Percentiles rank a stretch among this genome's conserved stretches.
phyloP scores from a whole-genome alignment of 1,284 basidiomycete species.

The Ganoderma resinaceum region DNA sequence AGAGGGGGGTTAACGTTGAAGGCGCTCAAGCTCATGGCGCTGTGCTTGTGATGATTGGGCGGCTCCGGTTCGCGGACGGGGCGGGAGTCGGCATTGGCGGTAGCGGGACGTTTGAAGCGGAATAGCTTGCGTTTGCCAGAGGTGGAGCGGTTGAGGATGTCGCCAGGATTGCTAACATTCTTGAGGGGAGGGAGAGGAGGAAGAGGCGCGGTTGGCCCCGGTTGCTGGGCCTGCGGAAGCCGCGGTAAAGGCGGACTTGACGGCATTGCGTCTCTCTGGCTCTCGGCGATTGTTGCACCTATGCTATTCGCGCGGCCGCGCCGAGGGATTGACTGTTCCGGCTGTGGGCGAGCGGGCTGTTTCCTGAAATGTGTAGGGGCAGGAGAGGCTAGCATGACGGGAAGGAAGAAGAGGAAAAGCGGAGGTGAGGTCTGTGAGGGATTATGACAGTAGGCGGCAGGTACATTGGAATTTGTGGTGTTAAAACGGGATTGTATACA shows the following conservation, averaged over 20 bases:
- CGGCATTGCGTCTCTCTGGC: conserved; percentile 5
- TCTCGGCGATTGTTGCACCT: conserved; percentile 9
- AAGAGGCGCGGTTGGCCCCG: conserved; percentile 2
- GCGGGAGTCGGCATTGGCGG: conserved; percentile 24
- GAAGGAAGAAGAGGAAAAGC: conserved; percentile 11
- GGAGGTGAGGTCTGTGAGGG: neutral
- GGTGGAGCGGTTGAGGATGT: conserved; percentile 17
- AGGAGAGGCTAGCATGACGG: conserved; percentile 27
- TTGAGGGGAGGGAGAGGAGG: conserved; percentile 18
- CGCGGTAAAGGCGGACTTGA: conserved; percentile 7
- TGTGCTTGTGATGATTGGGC: conserved; percentile 1
- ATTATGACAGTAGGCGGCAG: conserved; percentile 6
- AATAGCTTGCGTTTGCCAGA: conserved; percentile 30
- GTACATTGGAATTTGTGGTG: conserved; percentile 20
- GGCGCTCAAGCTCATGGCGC: conserved; percentile 17
- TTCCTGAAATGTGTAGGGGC: conserved; percentile 3
- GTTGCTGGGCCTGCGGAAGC: conserved; percentile 10
- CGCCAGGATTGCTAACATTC: conserved; percentile 2
- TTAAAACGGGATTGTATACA: conserved; percentile 20
- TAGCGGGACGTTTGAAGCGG: conserved; percentile 35
- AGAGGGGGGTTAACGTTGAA: conserved; percentile 6
- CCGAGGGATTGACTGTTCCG: conserved; percentile 19
- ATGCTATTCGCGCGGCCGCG: conserved; percentile 29
- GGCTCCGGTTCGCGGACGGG: conserved; percentile 7
- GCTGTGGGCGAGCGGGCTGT: conserved; percentile 16